Conservation (phyloP, 192 early-diverging fungal species). For the Podila epicladia region DNA sequence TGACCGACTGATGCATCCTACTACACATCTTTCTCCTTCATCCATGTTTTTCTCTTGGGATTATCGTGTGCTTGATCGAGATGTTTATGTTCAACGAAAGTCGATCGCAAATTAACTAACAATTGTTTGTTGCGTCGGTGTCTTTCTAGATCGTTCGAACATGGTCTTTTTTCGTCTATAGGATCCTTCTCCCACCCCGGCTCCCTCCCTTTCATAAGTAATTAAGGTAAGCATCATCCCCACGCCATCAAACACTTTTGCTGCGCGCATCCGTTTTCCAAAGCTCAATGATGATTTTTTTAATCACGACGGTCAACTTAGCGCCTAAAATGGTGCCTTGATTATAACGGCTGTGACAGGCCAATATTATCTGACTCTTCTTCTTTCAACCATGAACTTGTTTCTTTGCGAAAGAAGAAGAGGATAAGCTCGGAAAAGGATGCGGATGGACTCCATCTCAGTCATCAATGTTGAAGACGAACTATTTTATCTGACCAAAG, state of each 20-base stretch:
- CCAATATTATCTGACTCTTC: constrained; percentile 46
- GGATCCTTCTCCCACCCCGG: background rate
- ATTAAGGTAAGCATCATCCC: constrained; percentile 4
- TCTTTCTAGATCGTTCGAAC: background rate
- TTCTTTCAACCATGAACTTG: background rate
- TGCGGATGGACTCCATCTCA: background rate
- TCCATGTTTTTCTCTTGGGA: background rate
- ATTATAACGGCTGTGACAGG: constrained; percentile 58
- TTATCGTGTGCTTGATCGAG: too few relatives aligned
- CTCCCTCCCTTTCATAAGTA: background rate
- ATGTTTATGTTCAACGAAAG: too few relatives aligned
- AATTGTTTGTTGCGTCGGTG: background rate
- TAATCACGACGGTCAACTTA: constrained; percentile 67
- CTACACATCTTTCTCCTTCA: constrained; percentile 6
- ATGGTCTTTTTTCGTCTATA: background rate
- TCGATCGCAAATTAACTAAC: too few relatives aligned
- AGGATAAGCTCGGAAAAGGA: background rate
- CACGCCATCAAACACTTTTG: background rate
- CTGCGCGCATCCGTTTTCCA: background rate
- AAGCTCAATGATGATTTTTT: constrained; percentile 58
- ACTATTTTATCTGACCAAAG: constrained; percentile 8
- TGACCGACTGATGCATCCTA: constrained; percentile 55
- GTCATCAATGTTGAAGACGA: too few relatives aligned
- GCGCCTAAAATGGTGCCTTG: constrained; percentile 51
- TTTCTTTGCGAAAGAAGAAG: background rate